Evolutionary conservation across 2,329 filamentous ascomycete species (phyloP).

Genomic region (Fusarium nurragi): DNA sequence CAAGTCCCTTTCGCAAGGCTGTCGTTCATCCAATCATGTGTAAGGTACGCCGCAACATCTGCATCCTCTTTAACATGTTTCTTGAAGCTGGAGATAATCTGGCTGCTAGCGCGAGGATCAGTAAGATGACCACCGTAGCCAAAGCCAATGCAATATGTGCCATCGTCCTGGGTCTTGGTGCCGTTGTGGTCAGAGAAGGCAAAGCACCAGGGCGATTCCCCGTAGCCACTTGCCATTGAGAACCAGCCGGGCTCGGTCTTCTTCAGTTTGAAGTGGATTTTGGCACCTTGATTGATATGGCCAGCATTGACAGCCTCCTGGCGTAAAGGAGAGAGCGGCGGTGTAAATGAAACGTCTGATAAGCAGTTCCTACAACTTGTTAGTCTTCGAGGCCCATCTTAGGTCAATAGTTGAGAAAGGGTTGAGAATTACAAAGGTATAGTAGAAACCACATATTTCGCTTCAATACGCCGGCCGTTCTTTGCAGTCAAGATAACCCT

Average conservation of each 20-base stretch:
- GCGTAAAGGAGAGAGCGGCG: conserved; percentile 2
- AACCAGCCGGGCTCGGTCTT: conserved; percentile 11
- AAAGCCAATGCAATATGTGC: conserved; percentile 35
- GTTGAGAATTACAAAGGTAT: conserved; percentile 25
- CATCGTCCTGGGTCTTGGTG: background rate
- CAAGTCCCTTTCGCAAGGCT: conserved; percentile 21
- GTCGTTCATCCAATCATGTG: conserved; percentile 37
- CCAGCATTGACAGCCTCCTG: conserved; percentile 16
- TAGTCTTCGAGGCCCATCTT: too few relatives aligned
- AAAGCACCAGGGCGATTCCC: conserved; percentile 16
- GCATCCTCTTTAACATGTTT: conserved; percentile 12
- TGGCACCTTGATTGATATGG: conserved; percentile 23
- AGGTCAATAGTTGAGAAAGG: rapidly evolving
- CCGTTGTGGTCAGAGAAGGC: conserved; percentile 37
- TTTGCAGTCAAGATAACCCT: conserved; percentile 7
- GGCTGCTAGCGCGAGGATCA: background rate
- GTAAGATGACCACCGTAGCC: conserved; percentile 13
- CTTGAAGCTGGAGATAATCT: conserved; percentile 13
- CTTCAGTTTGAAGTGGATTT: conserved; percentile 24
- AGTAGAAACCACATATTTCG: conserved; percentile 16
- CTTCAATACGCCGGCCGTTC: background rate
- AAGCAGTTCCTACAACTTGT: conserved; percentile 19
- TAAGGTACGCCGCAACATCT: conserved; percentile 26
- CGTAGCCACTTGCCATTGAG: conserved; percentile 14
- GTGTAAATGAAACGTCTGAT: background rate